A percentile compares a stretch with the other conserved stretches of the same genome.
Evolutionary conservation across 495 filamentous ascomycete genomes (phyloP).

Genomic region (Monascus purpureus): DNA sequence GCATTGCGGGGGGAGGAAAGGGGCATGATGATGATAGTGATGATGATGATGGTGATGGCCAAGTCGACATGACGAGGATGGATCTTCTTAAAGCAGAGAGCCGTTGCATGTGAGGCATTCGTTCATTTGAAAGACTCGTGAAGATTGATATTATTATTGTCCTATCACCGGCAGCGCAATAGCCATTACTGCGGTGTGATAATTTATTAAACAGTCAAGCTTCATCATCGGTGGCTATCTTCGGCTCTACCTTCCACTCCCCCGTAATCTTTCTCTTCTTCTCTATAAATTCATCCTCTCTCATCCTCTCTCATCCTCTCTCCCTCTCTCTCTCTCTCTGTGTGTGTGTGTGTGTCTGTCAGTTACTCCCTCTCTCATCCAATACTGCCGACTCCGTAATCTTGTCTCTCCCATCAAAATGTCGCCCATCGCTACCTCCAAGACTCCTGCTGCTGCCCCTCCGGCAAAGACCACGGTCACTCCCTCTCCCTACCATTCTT

Average conservation of each 20-base stretch:
- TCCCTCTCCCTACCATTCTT: constrained; percentile 50
- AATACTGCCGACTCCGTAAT: no score
- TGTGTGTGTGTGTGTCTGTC: background rate
- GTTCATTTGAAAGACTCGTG: no score
- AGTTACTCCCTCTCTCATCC: no score
- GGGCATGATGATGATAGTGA: constrained; percentile 7
- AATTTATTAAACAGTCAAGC: background rate
- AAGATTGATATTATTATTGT: no score
- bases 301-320: constrained; percentile 2
- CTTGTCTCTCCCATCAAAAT: no score
- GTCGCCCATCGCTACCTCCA: constrained; percentile 19
- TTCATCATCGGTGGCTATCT: background rate
- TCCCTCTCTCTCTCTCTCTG: constrained; percentile 1
- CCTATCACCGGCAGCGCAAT: background rate
- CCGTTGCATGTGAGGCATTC: no score
- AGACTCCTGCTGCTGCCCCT: no score
- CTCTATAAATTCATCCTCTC: constrained; percentile 4
- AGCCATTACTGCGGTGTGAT: background rate
- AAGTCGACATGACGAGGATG: no score
- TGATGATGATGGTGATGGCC: background rate
- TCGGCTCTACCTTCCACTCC: constrained; percentile 3
- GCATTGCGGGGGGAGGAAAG: constrained; percentile 16
- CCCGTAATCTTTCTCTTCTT: constrained; percentile 8
- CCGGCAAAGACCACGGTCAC: constrained; percentile 12
- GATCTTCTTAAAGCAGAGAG: no score